phyloP scores from a whole-genome alignment of 352 stramenopile genomes.

The Globisporangium cederbergense region DNA sequence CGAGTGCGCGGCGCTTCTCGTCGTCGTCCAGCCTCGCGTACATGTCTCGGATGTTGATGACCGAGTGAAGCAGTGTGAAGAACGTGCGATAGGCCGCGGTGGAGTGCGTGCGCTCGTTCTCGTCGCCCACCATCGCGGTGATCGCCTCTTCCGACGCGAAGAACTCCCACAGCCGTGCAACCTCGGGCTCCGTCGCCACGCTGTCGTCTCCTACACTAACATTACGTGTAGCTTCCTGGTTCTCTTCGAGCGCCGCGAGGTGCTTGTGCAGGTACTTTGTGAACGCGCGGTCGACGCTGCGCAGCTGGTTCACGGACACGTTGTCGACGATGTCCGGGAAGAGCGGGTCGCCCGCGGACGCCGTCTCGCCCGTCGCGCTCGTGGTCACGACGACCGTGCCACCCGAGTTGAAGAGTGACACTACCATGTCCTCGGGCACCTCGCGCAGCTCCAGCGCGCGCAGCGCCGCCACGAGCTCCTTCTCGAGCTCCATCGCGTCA shows the following conservation, averaged over 20 bases:
- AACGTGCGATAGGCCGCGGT: slow-evolving; percentile 61
- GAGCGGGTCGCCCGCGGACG: slow-evolving; percentile 19
- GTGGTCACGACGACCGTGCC: slow-evolving; percentile 43
- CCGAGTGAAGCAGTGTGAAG: slow-evolving; percentile 51
- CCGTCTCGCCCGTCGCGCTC: slow-evolving; percentile 15
- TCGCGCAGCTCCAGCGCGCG: slow-evolving; percentile 52
- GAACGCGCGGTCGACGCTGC: slow-evolving; percentile 50
- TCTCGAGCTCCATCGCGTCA: slow-evolving; percentile 36
- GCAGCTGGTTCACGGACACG: slow-evolving; percentile 40
- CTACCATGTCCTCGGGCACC: slow-evolving; percentile 44
- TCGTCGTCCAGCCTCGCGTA: slow-evolving; percentile 36
- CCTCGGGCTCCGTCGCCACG: slow-evolving; percentile 8
- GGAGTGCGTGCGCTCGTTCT: slow-evolving; percentile 27
- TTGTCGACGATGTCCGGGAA: slow-evolving; percentile 30
- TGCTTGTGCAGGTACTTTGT: slow-evolving; percentile 48
- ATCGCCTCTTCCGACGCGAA: slow-evolving; percentile 51
- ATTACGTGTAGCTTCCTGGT: not conserved
- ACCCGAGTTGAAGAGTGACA: slow-evolving; percentile 64
- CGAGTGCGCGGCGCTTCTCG: slow-evolving; percentile 37
- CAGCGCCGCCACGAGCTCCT: slow-evolving; percentile 58
- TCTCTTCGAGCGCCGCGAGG: slow-evolving; percentile 16
- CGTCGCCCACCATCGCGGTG: slow-evolving; percentile 28
- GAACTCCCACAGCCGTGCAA: slow-evolving; percentile 52
- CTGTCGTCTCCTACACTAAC: slow-evolving; percentile 6
- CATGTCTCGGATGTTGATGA: slow-evolving; percentile 57